A percentile compares a stretch with the other conserved stretches of the same genome.
These are phyloP conservation scores for Leptographium lundbergii DNA, from an alignment of 2,329 filamentous ascomycete genomes.

Conservation along the genomic window DNA sequence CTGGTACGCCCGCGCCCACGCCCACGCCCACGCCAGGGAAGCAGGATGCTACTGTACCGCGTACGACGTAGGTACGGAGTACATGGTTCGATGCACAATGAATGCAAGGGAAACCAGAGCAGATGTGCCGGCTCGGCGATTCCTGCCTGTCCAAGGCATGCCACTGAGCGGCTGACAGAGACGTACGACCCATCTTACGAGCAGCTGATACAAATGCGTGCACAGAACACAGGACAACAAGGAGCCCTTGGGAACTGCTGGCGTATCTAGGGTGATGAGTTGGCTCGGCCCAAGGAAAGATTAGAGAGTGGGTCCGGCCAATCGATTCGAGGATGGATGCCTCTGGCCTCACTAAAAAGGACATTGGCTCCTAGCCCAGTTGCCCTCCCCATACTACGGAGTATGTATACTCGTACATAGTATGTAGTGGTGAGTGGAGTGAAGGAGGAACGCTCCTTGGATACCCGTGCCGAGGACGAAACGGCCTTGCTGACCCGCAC, in stretches of 20 bases:
- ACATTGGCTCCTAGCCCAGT: background rate
- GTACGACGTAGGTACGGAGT: too few relatives aligned
- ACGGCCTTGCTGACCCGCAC: constrained; percentile 4
- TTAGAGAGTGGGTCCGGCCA: background rate
- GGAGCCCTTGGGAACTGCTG: background rate
- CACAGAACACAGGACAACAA: background rate
- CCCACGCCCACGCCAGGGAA: too few relatives aligned
- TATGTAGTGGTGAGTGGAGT: background rate
- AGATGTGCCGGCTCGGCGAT: background rate
- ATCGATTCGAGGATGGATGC: background rate
- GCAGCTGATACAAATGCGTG: background rate
- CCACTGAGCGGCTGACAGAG: too few relatives aligned
- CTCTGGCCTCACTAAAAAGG: background rate
- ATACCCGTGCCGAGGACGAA: constrained; percentile 8
- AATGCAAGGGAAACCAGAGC: background rate
- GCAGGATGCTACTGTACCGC: too few relatives aligned
- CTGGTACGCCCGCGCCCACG: too few relatives aligned
- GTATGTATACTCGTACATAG: too few relatives aligned
- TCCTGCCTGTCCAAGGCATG: background rate
- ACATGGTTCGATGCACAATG: background rate
- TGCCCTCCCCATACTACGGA: background rate
- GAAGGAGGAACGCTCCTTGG: background rate
- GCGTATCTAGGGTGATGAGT: background rate
- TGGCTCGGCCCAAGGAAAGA: background rate
- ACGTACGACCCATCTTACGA: background rate